Base-by-base conservation (phyloP, 2,329 filamentous ascomycete species). In the Hypoxylon sp. region DNA sequence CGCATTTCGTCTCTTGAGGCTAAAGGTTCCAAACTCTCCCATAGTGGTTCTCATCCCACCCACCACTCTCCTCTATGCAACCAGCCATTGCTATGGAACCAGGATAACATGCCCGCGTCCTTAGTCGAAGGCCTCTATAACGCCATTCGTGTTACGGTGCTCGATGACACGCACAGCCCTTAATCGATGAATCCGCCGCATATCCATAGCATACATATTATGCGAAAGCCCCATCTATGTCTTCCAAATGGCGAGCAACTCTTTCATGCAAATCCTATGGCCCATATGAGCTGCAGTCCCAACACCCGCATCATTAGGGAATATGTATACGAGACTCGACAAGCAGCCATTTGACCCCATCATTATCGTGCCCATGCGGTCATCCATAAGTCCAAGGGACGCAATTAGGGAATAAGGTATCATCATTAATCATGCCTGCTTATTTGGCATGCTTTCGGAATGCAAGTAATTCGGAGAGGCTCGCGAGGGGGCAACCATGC, bases 391-490 rank as follows among this genome's bases (percentile, higher is more conserved):
- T 68, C 65, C 62, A 63, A 62, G 70, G 52, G 69, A 65, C 63
- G 57, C 60, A 73, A 72, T 67, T 75, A 73, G 68, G 68, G 67
- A 74, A 71, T 65, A 58, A 68, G 63, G 70, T 75, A 75, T 76
- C 72, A 72, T 72, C 65, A 67, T 73, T 71, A 67, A 65, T 68
- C 57, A 70, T 62, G 59, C 52, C 37, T 60, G 50, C 62, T 79
- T 87, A 91, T 82, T 91, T 91, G 63, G 84, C 83, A 72, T 91
- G 87, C 79, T 92, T 91, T 85, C 94, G 93, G 84, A 96, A 99
- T 60, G 92, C 91, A 68, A 99, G 86, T 70, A 99, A 83, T 76
- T 97, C 94, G 17, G 94, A 90, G 73, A 99, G 85, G 80, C 92
- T 97, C 51, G 87, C 87, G 62, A 96, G 85, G 60, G 91, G 90